These are phyloP conservation scores for Fusarium multiceps DNA, from an alignment of 2,329 filamentous ascomycete genomes.

Conservation along the genomic window DNA sequence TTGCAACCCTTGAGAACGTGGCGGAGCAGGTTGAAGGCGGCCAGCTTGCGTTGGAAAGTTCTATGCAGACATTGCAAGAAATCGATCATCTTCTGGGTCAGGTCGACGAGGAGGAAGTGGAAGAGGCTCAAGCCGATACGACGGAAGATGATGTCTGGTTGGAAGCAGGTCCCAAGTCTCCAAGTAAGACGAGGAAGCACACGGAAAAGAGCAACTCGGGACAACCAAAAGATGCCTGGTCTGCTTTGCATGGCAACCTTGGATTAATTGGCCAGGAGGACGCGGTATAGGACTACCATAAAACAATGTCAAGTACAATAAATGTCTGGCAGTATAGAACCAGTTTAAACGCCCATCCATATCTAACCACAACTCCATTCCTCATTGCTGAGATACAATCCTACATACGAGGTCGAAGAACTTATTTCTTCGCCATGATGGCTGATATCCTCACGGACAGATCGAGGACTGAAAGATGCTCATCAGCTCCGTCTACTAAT, in stretches of 20 bases:
- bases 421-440: conserved; percentile 66
- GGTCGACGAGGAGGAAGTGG: conserved; percentile 40
- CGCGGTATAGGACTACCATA: conserved; percentile 28
- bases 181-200: conserved; percentile 42
- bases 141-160: conserved; percentile 53
- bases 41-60: conserved; percentile 65
- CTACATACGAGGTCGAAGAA: not conserved
- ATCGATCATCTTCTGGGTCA: conserved; percentile 62
- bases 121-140: conserved; percentile 36
- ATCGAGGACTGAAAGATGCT: conserved; percentile 92
- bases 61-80: conserved; percentile 61
- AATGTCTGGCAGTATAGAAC: conserved; percentile 33
- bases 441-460: conserved; percentile 82
- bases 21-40: conserved; percentile 70
- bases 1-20: conserved; percentile 67
- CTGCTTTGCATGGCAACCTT: conserved; percentile 63
- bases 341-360: conserved; percentile 42
- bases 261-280: conserved; percentile 60
- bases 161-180: conserved; percentile 43
- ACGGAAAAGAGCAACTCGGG: conserved; percentile 41
- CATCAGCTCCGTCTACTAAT: conserved; percentile 92
- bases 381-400: conserved; percentile 19
- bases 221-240: conserved; percentile 59
- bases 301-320: conserved; percentile 24
- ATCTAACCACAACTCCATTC: conserved; percentile 42